These are phyloP conservation scores for Nitzschia putrida DNA, from an alignment of 108 stramenopile species.

Conservation along the genomic window DNA sequence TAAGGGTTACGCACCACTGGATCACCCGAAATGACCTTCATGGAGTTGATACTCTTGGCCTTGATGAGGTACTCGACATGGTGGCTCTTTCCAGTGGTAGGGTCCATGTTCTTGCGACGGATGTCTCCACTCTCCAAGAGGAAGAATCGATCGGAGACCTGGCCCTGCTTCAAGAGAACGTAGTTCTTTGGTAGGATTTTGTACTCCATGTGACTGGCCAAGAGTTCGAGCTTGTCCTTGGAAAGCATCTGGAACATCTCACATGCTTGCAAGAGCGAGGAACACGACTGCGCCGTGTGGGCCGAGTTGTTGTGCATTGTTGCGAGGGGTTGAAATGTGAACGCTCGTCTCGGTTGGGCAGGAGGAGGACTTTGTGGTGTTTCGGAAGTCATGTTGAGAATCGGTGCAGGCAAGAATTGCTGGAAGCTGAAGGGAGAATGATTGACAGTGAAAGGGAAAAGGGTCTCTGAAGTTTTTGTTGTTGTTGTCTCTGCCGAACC, in stretches of 20 bases:
- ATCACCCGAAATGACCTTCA: constrained; percentile 43
- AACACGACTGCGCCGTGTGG: constrained; percentile 31
- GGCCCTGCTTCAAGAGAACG: constrained; percentile 37
- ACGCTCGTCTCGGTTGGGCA: too few species aligned
- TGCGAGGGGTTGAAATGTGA: constrained; percentile 2
- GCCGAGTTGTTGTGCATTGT: constrained; percentile 17
- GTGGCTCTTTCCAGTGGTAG: constrained; percentile 31
- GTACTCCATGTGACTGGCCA: constrained; percentile 38
- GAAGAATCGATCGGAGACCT: constrained; percentile 41
- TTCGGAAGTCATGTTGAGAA: too few species aligned
- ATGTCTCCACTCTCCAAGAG: constrained; percentile 47
- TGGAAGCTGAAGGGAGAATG: too few species aligned
- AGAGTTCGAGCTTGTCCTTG: constrained; percentile 14
- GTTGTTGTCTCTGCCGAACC: too few species aligned
- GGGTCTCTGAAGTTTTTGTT: too few species aligned
- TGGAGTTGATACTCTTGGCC: constrained; percentile 45
- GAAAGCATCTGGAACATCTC: constrained; percentile 55
- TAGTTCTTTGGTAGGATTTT: constrained; percentile 25
- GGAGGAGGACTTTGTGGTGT: too few species aligned
- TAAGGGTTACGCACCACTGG: constrained; percentile 18
- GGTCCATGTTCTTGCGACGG: constrained; percentile 28
- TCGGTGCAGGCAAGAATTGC: too few species aligned
- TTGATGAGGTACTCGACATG: constrained; percentile 50
- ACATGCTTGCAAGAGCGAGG: constrained; percentile 29
- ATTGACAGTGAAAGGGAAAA: too few species aligned